A percentile compares a stretch with the other conserved stretches of the same genome.
phyloP scores from a whole-genome alignment of 2,329 filamentous ascomycete genomes.

The Colletotrichum higginsianum region DNA sequence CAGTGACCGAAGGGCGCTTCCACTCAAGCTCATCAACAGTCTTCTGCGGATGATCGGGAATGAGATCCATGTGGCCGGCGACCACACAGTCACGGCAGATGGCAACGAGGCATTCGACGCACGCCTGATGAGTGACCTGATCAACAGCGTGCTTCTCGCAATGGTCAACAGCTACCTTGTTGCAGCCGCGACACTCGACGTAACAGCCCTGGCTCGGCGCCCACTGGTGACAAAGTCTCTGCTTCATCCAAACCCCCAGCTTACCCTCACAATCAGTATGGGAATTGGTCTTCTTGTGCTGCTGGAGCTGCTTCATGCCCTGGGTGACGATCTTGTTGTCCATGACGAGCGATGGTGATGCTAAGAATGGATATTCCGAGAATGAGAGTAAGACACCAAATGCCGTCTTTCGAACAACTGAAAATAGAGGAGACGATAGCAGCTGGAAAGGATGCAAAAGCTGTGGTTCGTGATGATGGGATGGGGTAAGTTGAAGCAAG shows the following conservation, averaged over 20 bases:
- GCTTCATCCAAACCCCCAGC: not conserved
- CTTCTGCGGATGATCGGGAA: constrained; percentile 2
- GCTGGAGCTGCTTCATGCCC: not conserved
- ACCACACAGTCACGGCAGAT: constrained; percentile 14
- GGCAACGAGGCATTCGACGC: not conserved
- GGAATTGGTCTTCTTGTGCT: not conserved
- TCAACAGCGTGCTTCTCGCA: not conserved
- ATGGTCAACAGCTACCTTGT: not conserved
- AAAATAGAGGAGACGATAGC: not conserved
- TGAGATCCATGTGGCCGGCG: not conserved
- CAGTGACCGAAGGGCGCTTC: not conserved
- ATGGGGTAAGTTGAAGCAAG: not conserved
- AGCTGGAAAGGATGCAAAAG: not conserved
- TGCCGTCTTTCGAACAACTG: too few species aligned
- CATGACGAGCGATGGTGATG: not conserved
- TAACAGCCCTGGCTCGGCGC: not conserved
- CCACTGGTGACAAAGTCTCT: not conserved
- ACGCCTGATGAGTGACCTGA: not conserved
- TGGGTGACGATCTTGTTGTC: too few species aligned
- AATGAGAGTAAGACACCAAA: not conserved
- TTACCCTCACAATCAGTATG: not conserved
- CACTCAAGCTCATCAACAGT: constrained; percentile 5
- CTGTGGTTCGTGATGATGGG: not conserved
- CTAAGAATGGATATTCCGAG: not conserved
- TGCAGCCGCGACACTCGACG: not conserved